Base-by-base conservation (phyloP, 257 asterid species). In the Capsicum rhomboideum region DNA sequence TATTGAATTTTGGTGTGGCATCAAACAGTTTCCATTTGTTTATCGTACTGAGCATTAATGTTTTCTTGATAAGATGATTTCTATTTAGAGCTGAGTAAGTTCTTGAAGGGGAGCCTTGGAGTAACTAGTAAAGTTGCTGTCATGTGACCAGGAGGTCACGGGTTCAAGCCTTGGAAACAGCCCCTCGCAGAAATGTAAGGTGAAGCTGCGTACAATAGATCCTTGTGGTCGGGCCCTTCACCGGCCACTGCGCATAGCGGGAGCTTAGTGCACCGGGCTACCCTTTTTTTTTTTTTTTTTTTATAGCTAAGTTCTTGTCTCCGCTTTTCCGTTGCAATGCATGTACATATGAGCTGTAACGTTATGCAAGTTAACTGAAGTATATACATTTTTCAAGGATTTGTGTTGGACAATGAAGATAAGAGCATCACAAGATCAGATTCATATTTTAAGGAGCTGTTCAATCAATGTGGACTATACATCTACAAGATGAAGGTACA, bases 361-460 rank as follows among this genome's bases (percentile, higher is more conserved):
- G 26, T 29, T 49, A 28, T 31, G 52, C 28, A 58, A 74, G 68
- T 67, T 75, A 71, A 72, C 63, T 21, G 69, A 42, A 21, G 23
- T 85, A 2, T 44, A 46, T 83, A 78, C 53, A 42, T 67, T 74
- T 50, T 58, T 78, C 61, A 56, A 95, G 99, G 98, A 74, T 94
- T 94, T 87, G 97, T 96, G 59, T 89, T 94, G 93, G 99, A 96
- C 89, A 92, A 96, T 78, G 90, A 87, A 87, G 99, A 96, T 90
- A 96, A 90, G 85, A 96, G 98, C 88, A 86, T 96, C 71, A 96
- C 99, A 18, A 91, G 99, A 90, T 96, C 99, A 2, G 97, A 96
- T 87, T 63, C 78, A 71, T 94, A 94, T 90, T 96, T 94, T 90
- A 94, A 90, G 92, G 96, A 93, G 89, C 98, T 96, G 64, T 92